A percentile compares a stretch with the other conserved stretches of the same genome.
Conservation (phyloP, 306 rosid genomes). For the Hylodesmum podocarpum region DNA sequence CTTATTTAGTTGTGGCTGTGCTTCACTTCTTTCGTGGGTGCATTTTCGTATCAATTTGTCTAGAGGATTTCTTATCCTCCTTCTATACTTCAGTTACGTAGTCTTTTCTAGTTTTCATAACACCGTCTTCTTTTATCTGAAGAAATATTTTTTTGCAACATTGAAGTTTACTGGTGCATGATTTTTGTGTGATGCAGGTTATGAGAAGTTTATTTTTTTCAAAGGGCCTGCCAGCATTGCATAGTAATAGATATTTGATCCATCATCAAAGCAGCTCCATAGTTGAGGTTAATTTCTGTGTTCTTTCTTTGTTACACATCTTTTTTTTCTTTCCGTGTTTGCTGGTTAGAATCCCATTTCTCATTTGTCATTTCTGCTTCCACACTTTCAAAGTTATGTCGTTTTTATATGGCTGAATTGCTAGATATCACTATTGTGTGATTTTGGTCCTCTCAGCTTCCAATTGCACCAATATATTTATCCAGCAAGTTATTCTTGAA, state of each 20-base stretch:
- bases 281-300: slow-evolving; percentile 56
- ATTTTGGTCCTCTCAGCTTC: background rate
- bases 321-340: background rate
- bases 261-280: slow-evolving; percentile 82
- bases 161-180: background rate
- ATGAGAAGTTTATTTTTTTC: slow-evolving; percentile 44
- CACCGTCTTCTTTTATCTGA: slow-evolving; percentile 2
- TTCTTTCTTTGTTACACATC: background rate
- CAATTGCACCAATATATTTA: background rate
- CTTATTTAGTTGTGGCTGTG: background rate
- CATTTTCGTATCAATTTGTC: background rate
- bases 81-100: background rate
- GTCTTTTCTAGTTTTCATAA: background rate
- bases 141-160: background rate
- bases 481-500: background rate
- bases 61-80: background rate
- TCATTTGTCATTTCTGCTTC: background rate
- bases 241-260: slow-evolving; percentile 55
- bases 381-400: background rate
- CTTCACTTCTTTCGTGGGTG: background rate
- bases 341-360: background rate
- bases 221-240: slow-evolving; percentile 44
- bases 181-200: slow-evolving; percentile 49
- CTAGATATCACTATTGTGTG: background rate
- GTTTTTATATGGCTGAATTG: background rate